phyloP scores from a whole-genome alignment of 345 rosid species.

The Eucalyptus decipiens region DNA sequence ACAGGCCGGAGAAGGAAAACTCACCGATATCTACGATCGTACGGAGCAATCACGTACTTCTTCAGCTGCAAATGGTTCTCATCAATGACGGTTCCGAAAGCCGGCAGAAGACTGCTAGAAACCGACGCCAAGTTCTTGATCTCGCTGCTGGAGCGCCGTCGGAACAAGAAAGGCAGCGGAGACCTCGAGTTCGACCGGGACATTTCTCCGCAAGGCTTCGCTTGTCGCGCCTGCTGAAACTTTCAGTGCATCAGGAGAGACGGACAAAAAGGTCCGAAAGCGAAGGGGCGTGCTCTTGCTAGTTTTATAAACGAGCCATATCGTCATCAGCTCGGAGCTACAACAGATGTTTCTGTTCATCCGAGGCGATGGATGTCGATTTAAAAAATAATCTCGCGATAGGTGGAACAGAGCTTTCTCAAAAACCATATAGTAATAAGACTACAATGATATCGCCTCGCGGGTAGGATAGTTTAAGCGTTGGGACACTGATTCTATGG shows the following conservation, averaged over 20 bases:
- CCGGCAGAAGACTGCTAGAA: conserved; percentile 83
- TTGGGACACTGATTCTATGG: neutral
- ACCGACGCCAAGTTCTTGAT: conserved; percentile 50
- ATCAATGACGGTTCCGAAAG: conserved; percentile 67
- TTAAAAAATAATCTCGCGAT: neutral
- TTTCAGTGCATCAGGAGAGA: neutral
- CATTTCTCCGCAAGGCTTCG: neutral
- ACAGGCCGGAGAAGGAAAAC: neutral
- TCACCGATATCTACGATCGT: conserved; percentile 84
- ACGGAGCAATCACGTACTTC: conserved; percentile 54
- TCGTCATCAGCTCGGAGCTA: neutral
- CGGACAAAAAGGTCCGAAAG: neutral
- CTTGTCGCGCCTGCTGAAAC: neutral
- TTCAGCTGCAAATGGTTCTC: conserved; percentile 31
- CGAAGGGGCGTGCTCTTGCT: neutral
- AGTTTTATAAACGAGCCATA: neutral
- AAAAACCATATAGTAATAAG: neutral
- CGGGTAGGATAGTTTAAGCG: neutral
- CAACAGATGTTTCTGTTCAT: neutral
- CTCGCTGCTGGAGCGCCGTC: conserved; percentile 48
- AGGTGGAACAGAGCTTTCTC: neutral
- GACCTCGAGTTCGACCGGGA: conserved; percentile 12
- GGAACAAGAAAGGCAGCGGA: conserved; percentile 33
- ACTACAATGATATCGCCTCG: neutral
- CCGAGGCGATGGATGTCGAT: neutral